Percentiles rank a stretch among this genome's conserved stretches.
Conservation (phyloP, 306 rosid species). For the Lathyrus sativus region DNA sequence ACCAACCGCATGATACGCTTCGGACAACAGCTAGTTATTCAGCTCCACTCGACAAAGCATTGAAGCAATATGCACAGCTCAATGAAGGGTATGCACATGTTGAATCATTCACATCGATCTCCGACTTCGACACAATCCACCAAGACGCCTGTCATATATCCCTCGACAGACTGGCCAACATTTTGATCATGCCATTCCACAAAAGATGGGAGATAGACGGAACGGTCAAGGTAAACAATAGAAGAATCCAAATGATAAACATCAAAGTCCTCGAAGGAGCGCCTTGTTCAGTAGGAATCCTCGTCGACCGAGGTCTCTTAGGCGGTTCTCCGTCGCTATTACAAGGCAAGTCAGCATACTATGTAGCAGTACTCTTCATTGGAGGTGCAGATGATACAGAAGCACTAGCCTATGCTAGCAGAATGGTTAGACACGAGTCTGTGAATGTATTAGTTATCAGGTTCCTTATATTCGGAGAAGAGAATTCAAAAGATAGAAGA, state of each 20-base stretch:
- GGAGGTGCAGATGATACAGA: slow-evolving; percentile 76
- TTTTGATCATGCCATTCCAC: slow-evolving; percentile 66
- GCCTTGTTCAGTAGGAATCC: slow-evolving; percentile 71
- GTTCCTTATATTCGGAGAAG: slow-evolving; percentile 64
- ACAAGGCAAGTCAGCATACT: slow-evolving; percentile 27
- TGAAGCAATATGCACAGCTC: slow-evolving; percentile 44
- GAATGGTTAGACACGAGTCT: slow-evolving; percentile 56
- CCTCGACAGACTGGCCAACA: slow-evolving; percentile 43
- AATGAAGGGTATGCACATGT: slow-evolving; percentile 44
- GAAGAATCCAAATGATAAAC: slow-evolving; percentile 48
- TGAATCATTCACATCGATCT: slow-evolving; percentile 58
- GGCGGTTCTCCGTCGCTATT: slow-evolving; percentile 38
- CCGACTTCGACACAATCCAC: slow-evolving; percentile 44
- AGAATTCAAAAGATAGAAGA: slow-evolving; percentile 53
- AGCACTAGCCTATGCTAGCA: slow-evolving; percentile 61
- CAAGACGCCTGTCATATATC: slow-evolving; percentile 53
- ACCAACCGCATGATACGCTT: slow-evolving; percentile 32
- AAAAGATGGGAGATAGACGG: slow-evolving; percentile 70
- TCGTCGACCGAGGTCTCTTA: slow-evolving; percentile 57
- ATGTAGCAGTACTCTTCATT: slow-evolving; percentile 58
- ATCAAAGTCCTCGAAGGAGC: slow-evolving; percentile 50
- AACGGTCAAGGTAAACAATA: slow-evolving; percentile 31
- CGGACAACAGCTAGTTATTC: slow-evolving; percentile 27
- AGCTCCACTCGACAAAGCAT: slow-evolving; percentile 49
- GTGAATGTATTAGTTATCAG: slow-evolving; percentile 54